These are phyloP conservation scores for Neurospora sp. DNA, from an alignment of 495 filamentous ascomycete genomes.

Conservation along the genomic window DNA sequence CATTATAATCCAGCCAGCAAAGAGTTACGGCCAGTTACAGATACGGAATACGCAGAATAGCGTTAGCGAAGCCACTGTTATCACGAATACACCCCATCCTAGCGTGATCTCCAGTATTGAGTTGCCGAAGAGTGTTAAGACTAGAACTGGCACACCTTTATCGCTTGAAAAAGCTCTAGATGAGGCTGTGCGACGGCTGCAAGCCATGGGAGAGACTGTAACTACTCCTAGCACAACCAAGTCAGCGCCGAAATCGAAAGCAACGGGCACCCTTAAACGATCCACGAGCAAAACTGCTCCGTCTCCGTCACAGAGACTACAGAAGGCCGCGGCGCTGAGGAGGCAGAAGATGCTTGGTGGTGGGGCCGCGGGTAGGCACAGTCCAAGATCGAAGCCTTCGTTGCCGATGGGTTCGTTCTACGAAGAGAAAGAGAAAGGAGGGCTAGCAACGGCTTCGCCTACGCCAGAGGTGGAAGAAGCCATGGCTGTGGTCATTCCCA, in stretches of 20 bases:
- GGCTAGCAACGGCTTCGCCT: background rate
- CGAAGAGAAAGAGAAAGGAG: background rate
- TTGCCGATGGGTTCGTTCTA: background rate
- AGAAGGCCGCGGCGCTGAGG: constrained; percentile 8
- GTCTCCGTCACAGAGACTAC: constrained; percentile 10
- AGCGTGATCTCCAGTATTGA: background rate
- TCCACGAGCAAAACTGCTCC: background rate
- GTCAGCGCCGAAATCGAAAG: background rate
- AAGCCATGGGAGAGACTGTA: constrained; percentile 17
- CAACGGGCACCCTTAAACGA: background rate
- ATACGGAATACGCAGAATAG: background rate
- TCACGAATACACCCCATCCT: background rate
- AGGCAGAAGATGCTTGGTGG: constrained; percentile 7
- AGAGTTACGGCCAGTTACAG: background rate
- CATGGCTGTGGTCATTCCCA: background rate
- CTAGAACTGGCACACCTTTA: constrained; percentile 13
- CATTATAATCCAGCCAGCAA: background rate
- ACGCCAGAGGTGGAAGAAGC: background rate
- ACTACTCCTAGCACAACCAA: background rate
- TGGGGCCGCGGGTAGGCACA: background rate
- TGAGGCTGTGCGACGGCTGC: constrained; percentile 24
- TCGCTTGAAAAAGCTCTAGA: constrained; percentile 29
- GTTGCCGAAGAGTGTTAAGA: background rate
- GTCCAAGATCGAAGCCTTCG: background rate
- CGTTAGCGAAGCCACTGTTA: background rate